Conservation (phyloP, 2,329 filamentous ascomycete species). For the Fusarium verticillioides region DNA sequence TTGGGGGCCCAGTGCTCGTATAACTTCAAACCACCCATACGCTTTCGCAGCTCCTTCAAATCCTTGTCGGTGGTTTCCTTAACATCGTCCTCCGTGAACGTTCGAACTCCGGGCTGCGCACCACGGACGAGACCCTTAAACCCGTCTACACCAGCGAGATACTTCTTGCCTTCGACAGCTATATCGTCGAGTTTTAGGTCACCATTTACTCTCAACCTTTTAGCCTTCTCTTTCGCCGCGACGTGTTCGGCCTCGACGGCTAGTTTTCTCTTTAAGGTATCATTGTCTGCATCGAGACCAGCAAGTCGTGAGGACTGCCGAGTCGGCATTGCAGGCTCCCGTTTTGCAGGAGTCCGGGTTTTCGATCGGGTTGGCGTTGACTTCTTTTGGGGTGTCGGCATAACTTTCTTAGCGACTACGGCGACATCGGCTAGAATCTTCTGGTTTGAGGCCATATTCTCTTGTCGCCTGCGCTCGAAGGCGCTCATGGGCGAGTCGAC, state of each 20-base stretch:
- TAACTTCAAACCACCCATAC: slow-evolving; percentile 80
- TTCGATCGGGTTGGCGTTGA: slow-evolving; percentile 51
- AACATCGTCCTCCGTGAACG: slow-evolving; percentile 86
- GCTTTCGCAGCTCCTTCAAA: slow-evolving; percentile 76
- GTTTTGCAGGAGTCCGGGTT: slow-evolving; percentile 56
- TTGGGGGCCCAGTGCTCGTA: slow-evolving; percentile 88
- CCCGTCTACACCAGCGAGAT: slow-evolving; percentile 74
- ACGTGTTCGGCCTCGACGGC: slow-evolving; percentile 61
- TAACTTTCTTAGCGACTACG: slow-evolving; percentile 74
- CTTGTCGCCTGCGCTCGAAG: slow-evolving; percentile 85
- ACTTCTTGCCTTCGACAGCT: slow-evolving; percentile 81
- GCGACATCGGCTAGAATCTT: slow-evolving; percentile 82
- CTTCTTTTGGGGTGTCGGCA: slow-evolving; percentile 64
- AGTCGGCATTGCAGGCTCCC: slow-evolving; percentile 61
- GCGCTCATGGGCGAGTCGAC: slow-evolving; percentile 70
- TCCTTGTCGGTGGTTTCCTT: slow-evolving; percentile 82
- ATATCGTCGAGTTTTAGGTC: slow-evolving; percentile 80
- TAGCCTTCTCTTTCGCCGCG: slow-evolving; percentile 61
- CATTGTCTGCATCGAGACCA: slow-evolving; percentile 61
- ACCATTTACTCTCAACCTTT: slow-evolving; percentile 64
- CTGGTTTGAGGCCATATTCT: slow-evolving; percentile 89
- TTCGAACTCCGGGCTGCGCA: slow-evolving; percentile 83
- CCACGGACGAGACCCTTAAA: slow-evolving; percentile 68
- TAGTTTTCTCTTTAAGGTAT: slow-evolving; percentile 61
- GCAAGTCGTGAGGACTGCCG: slow-evolving; percentile 69